Base-by-base conservation (phyloP, 768 basidiomycete genomes). In the Lyophyllum shimeji region DNA sequence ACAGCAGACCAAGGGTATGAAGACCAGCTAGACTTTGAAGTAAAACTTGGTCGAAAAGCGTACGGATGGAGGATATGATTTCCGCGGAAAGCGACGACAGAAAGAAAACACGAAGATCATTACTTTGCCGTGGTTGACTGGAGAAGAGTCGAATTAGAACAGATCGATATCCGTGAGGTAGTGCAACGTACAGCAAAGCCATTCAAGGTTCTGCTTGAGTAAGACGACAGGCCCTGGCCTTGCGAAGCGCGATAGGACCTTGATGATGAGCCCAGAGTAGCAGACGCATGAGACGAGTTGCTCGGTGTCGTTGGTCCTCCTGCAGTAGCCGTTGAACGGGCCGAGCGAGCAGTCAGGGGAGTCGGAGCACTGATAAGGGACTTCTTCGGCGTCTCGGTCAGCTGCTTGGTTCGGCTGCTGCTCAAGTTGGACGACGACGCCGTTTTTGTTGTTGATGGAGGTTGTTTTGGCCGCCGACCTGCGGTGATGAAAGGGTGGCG, bases 311-410 rank as follows among this genome's bases (percentile, higher is more conserved):
- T 79, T 43, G 83, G 77, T 15, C 68, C 75, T 29, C 80, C 81
- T 54, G 77, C 80, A 20, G 67, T 59, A 18, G 76, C 71, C 15
- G 76, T 74, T 31, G 81, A 82, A 57, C 88, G 82, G 5, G 83
- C 76, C 12, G 81, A 80, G 46, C 93, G 87, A 56, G 93, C 90
- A 18, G 93, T 88, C 52, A 95, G 77, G 1, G 93, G 91, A 2
- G 93, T 92, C 7, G 93, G 93, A 12, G 90, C 92, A 64, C 92
- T 87, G 60, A 95, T 95, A 65, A 90, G 80, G 4, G 90, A 90
- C 74, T 94, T 93, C 78, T 93, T 94, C 17, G 92, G 92, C 7
- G 91, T 93, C 52, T 86, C 82, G 20, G 76, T 70, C 46, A 82
- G 61, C 50, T 73, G 75, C 60, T 86, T 88, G 61, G 70, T 77